phyloP scores from a whole-genome alignment of 2,329 filamentous ascomycete genomes.

The Elsinoe arachidis region DNA sequence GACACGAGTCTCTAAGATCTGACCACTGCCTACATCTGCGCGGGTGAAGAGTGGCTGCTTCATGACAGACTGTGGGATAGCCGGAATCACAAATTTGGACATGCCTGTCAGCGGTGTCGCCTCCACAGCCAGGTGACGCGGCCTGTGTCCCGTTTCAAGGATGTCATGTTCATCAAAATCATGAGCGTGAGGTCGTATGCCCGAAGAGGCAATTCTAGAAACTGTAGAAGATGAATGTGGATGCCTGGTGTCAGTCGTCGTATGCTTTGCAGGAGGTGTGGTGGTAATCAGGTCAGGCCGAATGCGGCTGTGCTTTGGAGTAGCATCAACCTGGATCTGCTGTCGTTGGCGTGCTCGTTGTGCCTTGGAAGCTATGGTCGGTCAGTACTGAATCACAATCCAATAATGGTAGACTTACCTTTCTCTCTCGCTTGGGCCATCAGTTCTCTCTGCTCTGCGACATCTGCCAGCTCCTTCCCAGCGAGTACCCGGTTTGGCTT shows the following conservation, averaged over 20 bases:
- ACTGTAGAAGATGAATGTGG: slow-evolving; percentile 19
- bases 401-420: slow-evolving; percentile 18
- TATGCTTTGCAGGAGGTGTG: slow-evolving; percentile 22
- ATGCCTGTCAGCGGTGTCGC: slow-evolving; percentile 37
- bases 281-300: slow-evolving; percentile 26
- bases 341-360: slow-evolving; percentile 14
- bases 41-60: slow-evolving; percentile 6
- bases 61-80: slow-evolving; percentile 14
- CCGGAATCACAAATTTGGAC: slow-evolving; percentile 24
- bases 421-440: slow-evolving; percentile 26
- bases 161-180: slow-evolving; percentile 24
- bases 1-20: slow-evolving; percentile 13
- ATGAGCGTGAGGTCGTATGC: slow-evolving; percentile 24
- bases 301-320: slow-evolving; percentile 29
- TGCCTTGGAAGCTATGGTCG: slow-evolving; percentile 25
- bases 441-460: slow-evolving; percentile 49
- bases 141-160: slow-evolving; percentile 24
- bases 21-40: background rate
- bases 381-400: slow-evolving; percentile 23
- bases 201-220: slow-evolving; percentile 34
- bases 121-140: slow-evolving; percentile 22
- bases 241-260: slow-evolving; percentile 22
- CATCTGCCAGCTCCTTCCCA: slow-evolving; percentile 58
- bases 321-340: slow-evolving; percentile 34
- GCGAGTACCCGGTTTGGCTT: slow-evolving; percentile 67